phyloP scores from a whole-genome alignment of 805 yeast species.

The Ogataea zsoltii region DNA sequence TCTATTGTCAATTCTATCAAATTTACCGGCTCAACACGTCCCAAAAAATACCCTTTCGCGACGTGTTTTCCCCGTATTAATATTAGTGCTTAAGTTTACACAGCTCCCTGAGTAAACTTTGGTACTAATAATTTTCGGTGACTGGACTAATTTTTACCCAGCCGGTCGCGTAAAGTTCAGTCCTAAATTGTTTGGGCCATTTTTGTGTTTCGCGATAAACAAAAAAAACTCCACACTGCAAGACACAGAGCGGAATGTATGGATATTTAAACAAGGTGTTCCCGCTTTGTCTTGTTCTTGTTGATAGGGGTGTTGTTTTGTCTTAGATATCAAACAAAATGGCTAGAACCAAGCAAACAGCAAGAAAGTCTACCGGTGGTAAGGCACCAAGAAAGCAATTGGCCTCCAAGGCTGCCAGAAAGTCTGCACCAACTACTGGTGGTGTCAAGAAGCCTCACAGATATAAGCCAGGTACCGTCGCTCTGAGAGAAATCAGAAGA shows the following conservation, averaged over 20 bases:
- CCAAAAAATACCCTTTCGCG: conserved; percentile 10
- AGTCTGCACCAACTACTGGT: conserved; percentile 88
- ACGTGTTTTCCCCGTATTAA: conserved; percentile 8
- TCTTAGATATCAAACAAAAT: conserved; percentile 38
- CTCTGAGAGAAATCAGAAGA: conserved; percentile 95
- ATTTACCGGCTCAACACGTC: conserved; percentile 4
- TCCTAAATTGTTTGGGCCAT: not conserved
- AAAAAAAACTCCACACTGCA: conserved; percentile 5
- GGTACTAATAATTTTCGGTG: conserved; percentile 9
- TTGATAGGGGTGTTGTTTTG: not conserved
- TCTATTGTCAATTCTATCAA: conserved; percentile 3
- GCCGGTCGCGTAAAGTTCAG: conserved; percentile 10
- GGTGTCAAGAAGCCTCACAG: conserved; percentile 95
- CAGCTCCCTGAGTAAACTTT: conserved; percentile 13
- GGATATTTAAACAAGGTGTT: not conserved
- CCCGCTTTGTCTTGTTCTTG: too few species aligned
- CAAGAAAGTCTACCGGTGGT: conserved; percentile 95
- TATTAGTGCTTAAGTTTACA: conserved; percentile 17
- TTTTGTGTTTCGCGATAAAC: conserved; percentile 9
- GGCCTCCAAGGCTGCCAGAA: conserved; percentile 92
- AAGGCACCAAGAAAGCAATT: conserved; percentile 93
- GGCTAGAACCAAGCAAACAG: conserved; percentile 95
- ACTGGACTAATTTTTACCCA: conserved; percentile 11
- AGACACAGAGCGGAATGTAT: not conserved
- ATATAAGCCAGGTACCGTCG: conserved; percentile 97